Percentiles rank a stretch among this genome's conserved stretches.
Evolutionary conservation across 495 filamentous ascomycete genomes (phyloP).

Genomic region (Lindgomyces ingoldianus): DNA sequence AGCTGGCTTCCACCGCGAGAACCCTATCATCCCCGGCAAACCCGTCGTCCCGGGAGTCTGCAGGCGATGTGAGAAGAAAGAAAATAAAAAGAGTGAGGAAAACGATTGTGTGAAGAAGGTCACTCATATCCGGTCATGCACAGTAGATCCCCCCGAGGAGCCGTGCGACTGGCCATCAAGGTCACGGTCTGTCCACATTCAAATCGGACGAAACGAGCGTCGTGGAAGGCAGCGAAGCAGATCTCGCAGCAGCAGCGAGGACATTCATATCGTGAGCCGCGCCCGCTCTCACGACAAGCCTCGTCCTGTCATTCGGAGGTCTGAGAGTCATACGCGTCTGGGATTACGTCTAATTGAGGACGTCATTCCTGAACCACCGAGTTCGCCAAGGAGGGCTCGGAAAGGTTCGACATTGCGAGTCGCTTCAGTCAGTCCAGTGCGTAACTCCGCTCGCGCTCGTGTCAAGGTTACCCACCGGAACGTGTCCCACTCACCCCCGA

Average conservation of each 20-base stretch:
- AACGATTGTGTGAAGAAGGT: background rate
- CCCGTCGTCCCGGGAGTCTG: conserved; percentile 10
- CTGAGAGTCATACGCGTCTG: conserved; percentile 13
- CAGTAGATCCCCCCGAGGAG: background rate
- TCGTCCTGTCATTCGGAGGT: background rate
- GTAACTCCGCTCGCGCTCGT: background rate
- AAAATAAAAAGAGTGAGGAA: conserved; percentile 11
- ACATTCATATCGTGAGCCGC: background rate
- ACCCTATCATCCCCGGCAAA: conserved; percentile 30
- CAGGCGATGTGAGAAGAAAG: conserved; percentile 30
- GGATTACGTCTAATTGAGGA: conserved; percentile 7
- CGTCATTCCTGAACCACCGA: background rate
- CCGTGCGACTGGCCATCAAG: conserved; percentile 18
- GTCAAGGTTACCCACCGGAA: background rate
- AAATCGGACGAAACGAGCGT: background rate
- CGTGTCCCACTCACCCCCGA: background rate
- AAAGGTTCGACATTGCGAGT: background rate
- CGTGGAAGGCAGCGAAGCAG: conserved; percentile 16
- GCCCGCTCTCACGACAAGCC: background rate
- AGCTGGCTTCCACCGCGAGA: conserved; percentile 24
- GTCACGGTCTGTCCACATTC: background rate
- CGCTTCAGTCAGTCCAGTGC: background rate
- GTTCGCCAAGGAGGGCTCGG: background rate
- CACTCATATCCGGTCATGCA: conserved; percentile 10
- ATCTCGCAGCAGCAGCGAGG: background rate